phyloP scores from a whole-genome alignment of 2,329 filamentous ascomycete genomes.

The Penicillium sp. region DNA sequence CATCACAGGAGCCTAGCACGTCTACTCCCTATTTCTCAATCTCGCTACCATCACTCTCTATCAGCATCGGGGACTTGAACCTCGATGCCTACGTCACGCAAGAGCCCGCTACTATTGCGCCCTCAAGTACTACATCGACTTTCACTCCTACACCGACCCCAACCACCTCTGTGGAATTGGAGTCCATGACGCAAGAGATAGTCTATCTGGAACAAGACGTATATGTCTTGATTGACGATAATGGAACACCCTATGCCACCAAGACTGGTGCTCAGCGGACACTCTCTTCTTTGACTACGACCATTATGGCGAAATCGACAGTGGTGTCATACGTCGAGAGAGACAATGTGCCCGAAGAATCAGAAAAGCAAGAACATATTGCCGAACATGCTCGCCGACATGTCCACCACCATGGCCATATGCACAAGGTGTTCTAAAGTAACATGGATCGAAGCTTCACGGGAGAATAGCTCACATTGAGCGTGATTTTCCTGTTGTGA shows the following conservation, averaged over 20 bases:
- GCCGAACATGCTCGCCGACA: slow-evolving; percentile 22
- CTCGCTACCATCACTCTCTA: slow-evolving; percentile 10
- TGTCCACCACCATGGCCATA: slow-evolving; percentile 25
- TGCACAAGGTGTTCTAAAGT: slow-evolving; percentile 16
- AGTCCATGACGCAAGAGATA: slow-evolving; percentile 26
- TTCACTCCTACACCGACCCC: slow-evolving; percentile 26
- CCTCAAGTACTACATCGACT: slow-evolving; percentile 14
- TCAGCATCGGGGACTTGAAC: slow-evolving; percentile 2
- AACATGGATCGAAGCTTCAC: background rate
- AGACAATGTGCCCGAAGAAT: slow-evolving; percentile 16
- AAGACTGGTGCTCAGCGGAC: slow-evolving; percentile 22
- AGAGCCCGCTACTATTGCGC: slow-evolving; percentile 2
- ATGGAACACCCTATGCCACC: slow-evolving; percentile 26
- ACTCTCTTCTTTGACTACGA: slow-evolving; percentile 25
- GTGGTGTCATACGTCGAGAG: slow-evolving; percentile 22
- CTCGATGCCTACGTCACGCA: background rate
- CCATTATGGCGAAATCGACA: slow-evolving; percentile 24
- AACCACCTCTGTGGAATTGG: slow-evolving; percentile 23
- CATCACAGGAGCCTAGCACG: background rate
- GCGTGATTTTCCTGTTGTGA: slow-evolving; percentile 5
- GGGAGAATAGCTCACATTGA: slow-evolving; percentile 5
- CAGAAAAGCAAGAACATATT: slow-evolving; percentile 18
- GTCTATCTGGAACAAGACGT: slow-evolving; percentile 32
- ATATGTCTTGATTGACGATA: slow-evolving; percentile 26
- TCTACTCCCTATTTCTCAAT: slow-evolving; percentile 6